Conservation (phyloP, 495 filamentous ascomycete species). For the Penicillium malachiteum region DNA sequence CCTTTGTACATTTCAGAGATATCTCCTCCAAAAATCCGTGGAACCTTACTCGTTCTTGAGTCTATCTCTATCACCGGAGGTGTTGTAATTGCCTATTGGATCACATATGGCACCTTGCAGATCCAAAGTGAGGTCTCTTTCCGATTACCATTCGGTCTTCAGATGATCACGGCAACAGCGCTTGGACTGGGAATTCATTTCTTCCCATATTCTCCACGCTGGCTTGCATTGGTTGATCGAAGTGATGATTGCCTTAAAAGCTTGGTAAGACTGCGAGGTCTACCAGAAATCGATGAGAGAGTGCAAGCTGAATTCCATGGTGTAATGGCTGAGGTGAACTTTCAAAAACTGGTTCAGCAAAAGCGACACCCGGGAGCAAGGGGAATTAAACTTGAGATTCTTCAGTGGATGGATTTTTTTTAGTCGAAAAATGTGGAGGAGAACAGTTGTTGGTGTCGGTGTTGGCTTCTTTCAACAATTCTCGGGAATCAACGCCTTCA, state of each 20-base stretch:
- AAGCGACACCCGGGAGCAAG: conserved; percentile 1
- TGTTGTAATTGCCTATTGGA: conserved; percentile 28
- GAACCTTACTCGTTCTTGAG: conserved; percentile 12
- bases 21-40: conserved; percentile 11
- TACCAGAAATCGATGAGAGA: conserved; percentile 50
- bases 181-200: conserved; percentile 68
- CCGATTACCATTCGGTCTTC: conserved; percentile 72
- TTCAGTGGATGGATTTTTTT: conserved; percentile 3
- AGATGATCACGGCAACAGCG: conserved; percentile 67
- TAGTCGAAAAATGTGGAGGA: not conserved
- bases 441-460: not conserved
- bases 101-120: conserved; percentile 9
- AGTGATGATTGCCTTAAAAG: conserved; percentile 42
- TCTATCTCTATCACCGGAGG: conserved; percentile 34
- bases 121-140: conserved; percentile 54
- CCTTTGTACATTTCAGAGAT: conserved; percentile 17
- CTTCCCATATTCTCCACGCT: conserved; percentile 71
- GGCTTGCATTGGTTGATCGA: conserved; percentile 52
- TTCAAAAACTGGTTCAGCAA: not conserved
- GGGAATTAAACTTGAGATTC: conserved; percentile 1
- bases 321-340: not conserved
- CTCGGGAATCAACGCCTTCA: conserved; percentile 54
- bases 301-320: conserved; percentile 2
- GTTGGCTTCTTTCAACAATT: conserved; percentile 70
- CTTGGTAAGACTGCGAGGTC: conserved; percentile 65